Evolutionary conservation across 495 filamentous ascomycete species (phyloP), one percentile per base, ranked within the genome.

Genomic region (Jackrogersella multiformis): DNA sequence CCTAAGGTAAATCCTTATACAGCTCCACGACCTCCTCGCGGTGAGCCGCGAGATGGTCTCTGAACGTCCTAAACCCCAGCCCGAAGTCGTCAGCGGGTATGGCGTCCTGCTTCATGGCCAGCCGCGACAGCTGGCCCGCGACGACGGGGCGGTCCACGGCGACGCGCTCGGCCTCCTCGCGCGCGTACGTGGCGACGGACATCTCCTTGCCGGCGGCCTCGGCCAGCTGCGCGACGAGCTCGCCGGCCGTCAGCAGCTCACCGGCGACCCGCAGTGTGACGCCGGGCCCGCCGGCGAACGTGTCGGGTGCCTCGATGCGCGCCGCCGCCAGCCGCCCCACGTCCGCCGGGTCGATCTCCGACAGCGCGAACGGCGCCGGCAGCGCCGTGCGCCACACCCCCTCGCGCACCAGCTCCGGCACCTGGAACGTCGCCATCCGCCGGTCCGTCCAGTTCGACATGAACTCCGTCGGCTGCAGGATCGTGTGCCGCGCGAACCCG

Each of bases 381-480:
- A 67, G 69, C 0, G 65, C 44, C 6, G 79, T 73, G 10, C 61
- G 67, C 71, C 80, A 78, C 77, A 86, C 82, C 13, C 81, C 77
- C 6, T 44, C 32, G 5, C n/a, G 32, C 26, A 53, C 0, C 10
- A 68, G 42, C 7, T 35, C 49, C 3, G 48, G 38, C 7, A 55
- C 6, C 53, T 45, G 61, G 15, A 39, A 35, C 0, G 7, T 13
- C 2, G 44, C 34, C 5, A 15, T 12, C 3, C 9, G 10, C 0
- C 7, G 9, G 32, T 1, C 5, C 26, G 65, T 62, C 45, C 52
- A 80, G 72, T 89, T 90, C 7, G 91, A 87, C 63, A 89, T 78
- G 79, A 91, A 92, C 3, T 84, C 85, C 0, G 77, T 77, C 0
- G 89, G 87, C 4, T 87, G 81, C 18, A 89, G 75, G 44, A 89